A percentile compares a stretch with the other conserved stretches of the same genome.
These are phyloP conservation scores for Coniosporium apollinis DNA, from an alignment of 495 filamentous ascomycete species.

Conservation along the genomic window DNA sequence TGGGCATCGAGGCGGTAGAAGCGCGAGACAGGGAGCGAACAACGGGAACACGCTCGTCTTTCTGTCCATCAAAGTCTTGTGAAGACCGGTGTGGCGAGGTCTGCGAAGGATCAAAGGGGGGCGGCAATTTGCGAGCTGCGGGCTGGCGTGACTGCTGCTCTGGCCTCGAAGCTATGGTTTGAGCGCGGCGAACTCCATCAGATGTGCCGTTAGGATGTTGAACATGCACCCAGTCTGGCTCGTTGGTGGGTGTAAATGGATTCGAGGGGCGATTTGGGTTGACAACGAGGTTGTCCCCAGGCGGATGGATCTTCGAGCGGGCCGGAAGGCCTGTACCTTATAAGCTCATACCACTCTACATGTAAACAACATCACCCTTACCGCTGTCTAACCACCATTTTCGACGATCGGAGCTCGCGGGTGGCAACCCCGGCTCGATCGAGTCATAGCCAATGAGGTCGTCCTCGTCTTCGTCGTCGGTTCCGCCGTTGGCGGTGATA, in stretches of 20 bases:
- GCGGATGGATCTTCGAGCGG: slow-evolving; percentile 50
- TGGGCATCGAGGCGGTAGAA: slow-evolving; percentile 6
- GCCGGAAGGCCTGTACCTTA: slow-evolving; percentile 46
- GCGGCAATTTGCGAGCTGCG: not conserved
- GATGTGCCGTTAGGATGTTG: not conserved
- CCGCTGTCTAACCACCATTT: slow-evolving; percentile 94
- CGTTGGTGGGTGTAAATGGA: slow-evolving; percentile 51
- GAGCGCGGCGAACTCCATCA: not conserved
- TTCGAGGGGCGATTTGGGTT: slow-evolving; percentile 66
- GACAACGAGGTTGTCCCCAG: slow-evolving; percentile 38
- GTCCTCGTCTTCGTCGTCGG: slow-evolving; percentile 49
- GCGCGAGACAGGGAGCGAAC: slow-evolving; percentile 1
- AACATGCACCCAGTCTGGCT: slow-evolving; percentile 65
- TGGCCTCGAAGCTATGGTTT: slow-evolving; percentile 1
- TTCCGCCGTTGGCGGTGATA: slow-evolving; percentile 24
- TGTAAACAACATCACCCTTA: slow-evolving; percentile 14
- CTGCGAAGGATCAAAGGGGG: slow-evolving; percentile 6
- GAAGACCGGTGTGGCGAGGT: not conserved
- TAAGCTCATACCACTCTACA: not conserved
- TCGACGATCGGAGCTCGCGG: slow-evolving; percentile 72
- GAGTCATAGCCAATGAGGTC: slow-evolving; percentile 56
- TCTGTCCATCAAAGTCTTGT: not conserved
- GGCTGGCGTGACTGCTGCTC: not conserved
- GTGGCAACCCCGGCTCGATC: slow-evolving; percentile 65
- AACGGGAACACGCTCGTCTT: not conserved